Evolutionary conservation across 1,139 yeast species (phyloP), one percentile per base, ranked within the genome.

Genomic region (Pichia sp.): DNA sequence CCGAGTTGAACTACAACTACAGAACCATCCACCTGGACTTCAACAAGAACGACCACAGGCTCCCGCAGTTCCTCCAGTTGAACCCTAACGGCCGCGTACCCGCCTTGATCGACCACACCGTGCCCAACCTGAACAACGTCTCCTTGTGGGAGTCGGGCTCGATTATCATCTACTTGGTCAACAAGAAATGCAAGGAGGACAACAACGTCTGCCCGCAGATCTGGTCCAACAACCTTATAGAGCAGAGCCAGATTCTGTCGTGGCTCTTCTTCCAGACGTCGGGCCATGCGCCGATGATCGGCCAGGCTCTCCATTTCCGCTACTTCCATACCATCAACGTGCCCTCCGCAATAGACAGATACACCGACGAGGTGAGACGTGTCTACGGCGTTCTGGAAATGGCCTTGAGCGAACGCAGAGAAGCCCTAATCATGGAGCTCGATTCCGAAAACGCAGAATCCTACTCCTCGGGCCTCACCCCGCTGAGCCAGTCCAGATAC

Each of bases 271-370:
- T 90, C 76, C 97, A 92, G 72, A 90, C 97, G 3, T 86, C 95
- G 13, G 97, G 97, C 13, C 97, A 90, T 69, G 96, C 97, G 0
- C 97, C 97, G 31, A 92, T 92, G 96, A 89, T 92, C 65, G 98
- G 98, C 29, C 98, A 92, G 70, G 97, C 97, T 3, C 78, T 90
- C 64, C 97, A 92, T 75, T 92, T 92, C 75, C 78, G 93, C 64
- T 89, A 88, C 70, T 90, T 90, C 77, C 97, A 92, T 70, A 80
- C 93, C 7, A 87, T 87, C 57, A 87, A 86, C 57, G 90, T 92
- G 3, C 90, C 93, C 19, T 82, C 90, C 60, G 97, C 97, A 2
- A 88, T 90, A 40, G 96, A 88, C 64, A 78, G 97, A 66, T 92
- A 92, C 70, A 86, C 90, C 1, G 96, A 90, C 64, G 98, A 92